Percentiles rank a stretch among this genome's conserved stretches.
Evolutionary conservation across 2,329 filamentous ascomycete species (phyloP).

Genomic region (Beauveria australis): DNA sequence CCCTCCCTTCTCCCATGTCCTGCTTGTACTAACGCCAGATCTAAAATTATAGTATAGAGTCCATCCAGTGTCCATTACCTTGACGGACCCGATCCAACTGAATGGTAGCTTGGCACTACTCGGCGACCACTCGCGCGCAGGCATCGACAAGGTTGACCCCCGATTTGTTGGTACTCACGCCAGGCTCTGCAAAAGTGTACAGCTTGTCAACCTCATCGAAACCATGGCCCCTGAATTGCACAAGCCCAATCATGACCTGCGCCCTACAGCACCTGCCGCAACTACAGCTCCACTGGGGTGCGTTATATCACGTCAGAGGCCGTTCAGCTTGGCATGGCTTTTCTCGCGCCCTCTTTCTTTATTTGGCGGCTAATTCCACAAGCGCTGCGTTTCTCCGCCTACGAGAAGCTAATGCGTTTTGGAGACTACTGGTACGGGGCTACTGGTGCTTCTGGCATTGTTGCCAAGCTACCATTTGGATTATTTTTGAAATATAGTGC

Average conservation of each 20-base stretch:
- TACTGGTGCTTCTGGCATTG: background rate
- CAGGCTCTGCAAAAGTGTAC: background rate
- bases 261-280: too few species aligned
- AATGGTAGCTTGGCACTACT: slow-evolving; percentile 19
- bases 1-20: too few species aligned
- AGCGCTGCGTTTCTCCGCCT: background rate
- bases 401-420: background rate
- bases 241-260: too few species aligned
- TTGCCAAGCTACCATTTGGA: background rate
- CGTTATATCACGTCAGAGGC: too few species aligned
- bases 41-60: slow-evolving; percentile 4
- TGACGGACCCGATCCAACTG: slow-evolving; percentile 14
- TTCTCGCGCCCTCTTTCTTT: background rate
- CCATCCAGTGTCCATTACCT: background rate
- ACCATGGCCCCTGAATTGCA: slow-evolving; percentile 5
- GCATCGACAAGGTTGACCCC: slow-evolving; percentile 20
- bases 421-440: background rate
- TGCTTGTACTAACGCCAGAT: background rate
- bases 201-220: slow-evolving; percentile 16
- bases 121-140: slow-evolving; percentile 23
- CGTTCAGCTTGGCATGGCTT: too few species aligned
- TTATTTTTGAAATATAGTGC: background rate
- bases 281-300: too few species aligned
- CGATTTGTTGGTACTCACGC: slow-evolving; percentile 23
- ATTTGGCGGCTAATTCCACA: background rate